Evolutionary conservation across 1,284 basidiomycete species (phyloP).

Genomic region (Sporisorium graminicola): DNA sequence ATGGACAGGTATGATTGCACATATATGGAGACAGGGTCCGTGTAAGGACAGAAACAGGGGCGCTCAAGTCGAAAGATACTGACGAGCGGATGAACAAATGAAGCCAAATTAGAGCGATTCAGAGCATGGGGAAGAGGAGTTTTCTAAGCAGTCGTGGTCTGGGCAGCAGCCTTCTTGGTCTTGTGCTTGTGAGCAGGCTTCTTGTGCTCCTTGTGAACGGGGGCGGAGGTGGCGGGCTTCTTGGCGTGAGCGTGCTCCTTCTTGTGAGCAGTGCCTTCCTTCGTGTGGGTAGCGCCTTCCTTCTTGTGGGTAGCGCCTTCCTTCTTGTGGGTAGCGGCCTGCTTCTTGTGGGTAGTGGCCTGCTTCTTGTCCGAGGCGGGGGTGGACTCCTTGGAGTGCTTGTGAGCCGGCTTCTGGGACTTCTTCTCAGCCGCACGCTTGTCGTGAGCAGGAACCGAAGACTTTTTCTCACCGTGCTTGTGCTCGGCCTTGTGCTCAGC

Average conservation of each 20-base stretch:
- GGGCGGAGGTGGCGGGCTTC: not conserved
- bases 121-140: not conserved
- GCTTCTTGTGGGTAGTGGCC: conserved; percentile 1
- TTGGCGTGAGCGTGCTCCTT: not conserved
- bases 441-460: no score
- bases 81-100: conserved; percentile 1
- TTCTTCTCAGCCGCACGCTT: conserved; percentile 15
- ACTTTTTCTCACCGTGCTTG: no score
- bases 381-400: not conserved
- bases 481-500: conserved; percentile 3
- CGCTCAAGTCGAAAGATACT: not conserved
- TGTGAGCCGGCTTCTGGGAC: not conserved
- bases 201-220: conserved; percentile 24
- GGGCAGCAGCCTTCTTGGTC: conserved; percentile 17
- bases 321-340: conserved; percentile 2
- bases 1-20: no score
- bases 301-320: not conserved
- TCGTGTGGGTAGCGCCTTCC: not conserved
- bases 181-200: conserved; percentile 35
- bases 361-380: conserved; percentile 9
- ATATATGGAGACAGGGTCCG: no score
- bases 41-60: no score
- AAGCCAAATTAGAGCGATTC: no score
- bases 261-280: conserved; percentile 5
- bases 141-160: not conserved